Base-by-base conservation (phyloP, 306 rosid species). In the Cicer judaicum region DNA sequence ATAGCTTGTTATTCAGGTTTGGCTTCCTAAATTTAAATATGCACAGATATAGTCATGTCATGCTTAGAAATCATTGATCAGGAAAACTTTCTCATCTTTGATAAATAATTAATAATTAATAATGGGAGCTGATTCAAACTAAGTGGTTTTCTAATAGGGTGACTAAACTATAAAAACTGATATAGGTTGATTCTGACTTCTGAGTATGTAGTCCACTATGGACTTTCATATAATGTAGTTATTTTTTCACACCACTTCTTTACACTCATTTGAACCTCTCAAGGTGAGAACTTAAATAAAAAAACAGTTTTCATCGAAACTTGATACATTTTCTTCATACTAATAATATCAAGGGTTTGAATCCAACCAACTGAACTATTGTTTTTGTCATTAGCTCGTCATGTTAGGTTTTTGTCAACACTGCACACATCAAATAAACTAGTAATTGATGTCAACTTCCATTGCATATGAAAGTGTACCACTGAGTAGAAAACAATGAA, bases 371-470 rank as follows among this genome's bases (percentile, higher is more conserved):
- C 52, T 13, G 0, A 3, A 11, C 14, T 29, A 29, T 29, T 29
- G 34, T 24, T 15, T 11, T 54, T 46, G 43, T 8, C 50, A 50
- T 1, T 67, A 29, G 36, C 63, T 62, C 65, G 13, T 36, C 60
- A 1, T 78, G 72, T 18, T 60, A 62, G 65, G 13, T 10, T 70
- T 70, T 50, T 62, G 48, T 49, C 41, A 50, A 70, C 7, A 40
- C 48, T 62, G 47, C 12, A 41, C 66, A 50, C 59, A 70, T 15
- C 42, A 62, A 44, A 78, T 39, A 49, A 63, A 21, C 34, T 24
- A 57, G 61, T 44, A 59, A 42, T n/a, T 13, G 39, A 57, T 73
- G 50, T 18, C 65, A 69, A 70, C 46, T 49, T 59, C 10, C 49
- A 61, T 7, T 0, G 10, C 46, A 21, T 15, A 19, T 69, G 42